These are phyloP conservation scores for Tolypocladium endophyticum DNA, from an alignment of 2,329 filamentous ascomycete genomes.

Conservation along the genomic window DNA sequence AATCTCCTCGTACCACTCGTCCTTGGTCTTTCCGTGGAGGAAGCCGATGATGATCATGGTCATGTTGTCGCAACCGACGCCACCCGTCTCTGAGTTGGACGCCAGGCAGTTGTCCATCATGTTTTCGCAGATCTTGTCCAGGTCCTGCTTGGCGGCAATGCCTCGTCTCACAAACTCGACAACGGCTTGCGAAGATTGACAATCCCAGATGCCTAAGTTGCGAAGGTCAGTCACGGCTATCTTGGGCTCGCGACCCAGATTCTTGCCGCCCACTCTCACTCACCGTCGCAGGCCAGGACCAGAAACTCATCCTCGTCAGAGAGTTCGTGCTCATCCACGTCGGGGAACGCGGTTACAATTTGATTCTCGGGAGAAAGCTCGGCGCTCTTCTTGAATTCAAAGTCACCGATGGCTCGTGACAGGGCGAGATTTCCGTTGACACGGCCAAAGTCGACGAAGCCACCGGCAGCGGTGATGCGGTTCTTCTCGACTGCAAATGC, in stretches of 20 bases:
- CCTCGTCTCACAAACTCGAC: slow-evolving; percentile 94
- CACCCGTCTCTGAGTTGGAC: slow-evolving; percentile 94
- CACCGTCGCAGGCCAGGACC: slow-evolving; percentile 86
- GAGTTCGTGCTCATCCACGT: slow-evolving; percentile 85
- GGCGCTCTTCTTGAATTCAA: slow-evolving; percentile 99
- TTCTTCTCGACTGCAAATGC: slow-evolving; percentile 70
- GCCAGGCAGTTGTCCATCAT: slow-evolving; percentile 99
- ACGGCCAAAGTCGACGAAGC: slow-evolving; percentile 95
- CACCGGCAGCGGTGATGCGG: slow-evolving; percentile 87
- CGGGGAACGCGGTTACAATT: slow-evolving; percentile 94
- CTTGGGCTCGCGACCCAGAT: neutral
- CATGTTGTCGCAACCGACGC: slow-evolving; percentile 99
- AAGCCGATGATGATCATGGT: slow-evolving; percentile 90
- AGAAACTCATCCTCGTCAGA: slow-evolving; percentile 92
- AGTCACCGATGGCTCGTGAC: slow-evolving; percentile 95
- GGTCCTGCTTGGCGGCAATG: slow-evolving; percentile 90
- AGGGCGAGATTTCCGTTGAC: slow-evolving; percentile 97
- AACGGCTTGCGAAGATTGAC: slow-evolving; percentile 94
- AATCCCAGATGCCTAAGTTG: slow-evolving; percentile 89
- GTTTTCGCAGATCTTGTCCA: slow-evolving; percentile 95
- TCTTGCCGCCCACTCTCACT: slow-evolving; percentile 19
- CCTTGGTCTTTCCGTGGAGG: slow-evolving; percentile 83
- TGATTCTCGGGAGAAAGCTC: slow-evolving; percentile 96
- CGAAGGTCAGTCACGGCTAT: neutral
- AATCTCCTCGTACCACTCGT: slow-evolving; percentile 97